These are phyloP conservation scores for Lactarius deliciosus DNA, from an alignment of 768 basidiomycete species.

Conservation along the genomic window DNA sequence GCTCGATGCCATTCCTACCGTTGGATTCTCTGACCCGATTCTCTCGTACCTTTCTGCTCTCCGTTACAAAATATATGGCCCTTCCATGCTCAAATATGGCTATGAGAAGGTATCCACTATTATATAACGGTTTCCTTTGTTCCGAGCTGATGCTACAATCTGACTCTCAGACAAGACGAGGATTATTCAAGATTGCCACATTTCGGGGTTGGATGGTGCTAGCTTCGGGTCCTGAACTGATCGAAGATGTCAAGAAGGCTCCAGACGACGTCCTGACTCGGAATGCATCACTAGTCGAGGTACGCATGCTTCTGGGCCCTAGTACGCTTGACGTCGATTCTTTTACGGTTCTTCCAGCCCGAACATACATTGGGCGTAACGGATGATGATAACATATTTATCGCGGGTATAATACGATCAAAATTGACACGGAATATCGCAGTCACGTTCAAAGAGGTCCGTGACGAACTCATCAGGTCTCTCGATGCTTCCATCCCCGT, in stretches of 20 bases:
- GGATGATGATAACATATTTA: neutral
- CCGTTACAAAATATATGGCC: neutral
- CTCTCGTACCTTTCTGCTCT: neutral
- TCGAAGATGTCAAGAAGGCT: neutral
- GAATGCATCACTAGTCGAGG: neutral
- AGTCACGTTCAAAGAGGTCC: neutral
- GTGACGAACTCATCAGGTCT: neutral
- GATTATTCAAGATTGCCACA: neutral
- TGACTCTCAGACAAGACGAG: neutral
- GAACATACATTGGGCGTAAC: neutral
- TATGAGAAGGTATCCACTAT: neutral
- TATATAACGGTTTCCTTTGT: neutral
- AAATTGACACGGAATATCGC: slow-evolving; percentile 1
- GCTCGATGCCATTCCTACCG: neutral
- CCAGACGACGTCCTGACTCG: neutral
- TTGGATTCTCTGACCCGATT: neutral
- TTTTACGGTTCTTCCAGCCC: neutral
- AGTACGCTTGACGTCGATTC: neutral
- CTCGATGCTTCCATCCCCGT: neutral
- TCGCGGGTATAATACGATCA: neutral
- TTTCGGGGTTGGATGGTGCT: neutral
- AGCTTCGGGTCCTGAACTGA: neutral
- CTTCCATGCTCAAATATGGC: neutral
- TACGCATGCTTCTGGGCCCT: neutral
- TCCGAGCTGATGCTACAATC: neutral